Base-by-base conservation (phyloP, 352 stramenopile genomes). In the Phytopythium oedochilum region DNA sequence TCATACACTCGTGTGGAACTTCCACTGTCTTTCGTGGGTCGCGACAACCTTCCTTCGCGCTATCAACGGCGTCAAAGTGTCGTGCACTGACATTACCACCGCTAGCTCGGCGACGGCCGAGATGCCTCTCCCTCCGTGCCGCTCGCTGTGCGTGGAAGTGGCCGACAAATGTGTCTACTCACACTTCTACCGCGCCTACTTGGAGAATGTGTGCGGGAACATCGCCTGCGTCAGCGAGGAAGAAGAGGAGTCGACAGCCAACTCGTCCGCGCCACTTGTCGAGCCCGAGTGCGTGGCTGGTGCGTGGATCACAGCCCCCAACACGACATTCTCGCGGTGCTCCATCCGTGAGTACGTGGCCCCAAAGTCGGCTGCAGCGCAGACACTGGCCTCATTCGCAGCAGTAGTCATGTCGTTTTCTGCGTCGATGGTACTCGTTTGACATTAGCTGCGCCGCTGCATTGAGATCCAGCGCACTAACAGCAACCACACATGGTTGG, bases 111-210 rank as follows among this genome's bases (percentile, higher is more conserved):
- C 34, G 5, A 50, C 11, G 54, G 48, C 6, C 32, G 29, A 51
- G 11, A 36, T 63, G 12, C 78, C 78, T 25, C 46, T 88, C 29
- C 80, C 78, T 5, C 78, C 80, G 26, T 91, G 80, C 18, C 75
- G 80, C 4, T 91, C 78, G 39, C 53, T 91, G 52, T 89, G 78
- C 22, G 80, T 91, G 20, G 78, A 91, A 35, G 78, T 91, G 32
- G 78, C 80, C 26, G 80, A 91, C 61, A 83, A 81, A 36, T 91
- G 80, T 25, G 78, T 91, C 23, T 91, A 87, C 57, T 82, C 73
- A 57, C 72, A 85, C 51, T 78, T 88, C 14, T 91, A 88, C 52
- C 66, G 71, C 11, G 52, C 70, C 7, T 89, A 86, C 47, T 53
- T 91, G 12, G 70, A 83, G 25, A 76, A 86, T 18, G 78, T 89